Evolutionary conservation across 805 yeast genomes (phyloP).

Genomic region (Pichia deserticola): DNA sequence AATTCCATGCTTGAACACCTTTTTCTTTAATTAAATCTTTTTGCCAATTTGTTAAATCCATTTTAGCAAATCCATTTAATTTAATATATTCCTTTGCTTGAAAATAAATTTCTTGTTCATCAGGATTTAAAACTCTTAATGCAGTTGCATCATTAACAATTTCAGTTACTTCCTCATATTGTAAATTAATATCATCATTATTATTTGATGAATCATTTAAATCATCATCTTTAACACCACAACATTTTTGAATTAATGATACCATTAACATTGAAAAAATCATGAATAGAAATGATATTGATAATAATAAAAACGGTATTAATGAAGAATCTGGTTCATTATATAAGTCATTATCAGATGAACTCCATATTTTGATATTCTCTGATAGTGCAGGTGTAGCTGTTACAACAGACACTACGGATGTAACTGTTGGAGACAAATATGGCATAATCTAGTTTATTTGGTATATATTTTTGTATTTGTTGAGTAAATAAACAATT

Average conservation of each 20-base stretch:
- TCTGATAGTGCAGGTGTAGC: too few species aligned
- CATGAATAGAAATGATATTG: conserved; percentile 1
- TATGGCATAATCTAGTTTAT: too few species aligned
- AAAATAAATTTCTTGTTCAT: conserved; percentile 62
- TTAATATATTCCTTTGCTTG: conserved; percentile 51
- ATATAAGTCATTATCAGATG: neutral
- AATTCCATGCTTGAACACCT: conserved; percentile 88
- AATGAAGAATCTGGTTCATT: neutral
- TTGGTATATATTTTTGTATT: too few species aligned
- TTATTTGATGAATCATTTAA: neutral
- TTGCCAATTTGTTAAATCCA: conserved; percentile 42
- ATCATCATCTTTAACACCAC: neutral
- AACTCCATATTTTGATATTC: neutral
- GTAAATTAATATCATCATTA: neutral
- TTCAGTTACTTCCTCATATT: conserved; percentile 23
- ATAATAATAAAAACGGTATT: conserved; percentile 2
- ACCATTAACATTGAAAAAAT: neutral
- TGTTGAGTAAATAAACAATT: too few species aligned
- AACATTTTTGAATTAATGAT: conserved; percentile 1
- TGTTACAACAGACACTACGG: too few species aligned
- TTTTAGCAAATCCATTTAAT: conserved; percentile 32
- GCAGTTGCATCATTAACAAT: conserved; percentile 53
- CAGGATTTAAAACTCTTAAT: conserved; percentile 52
- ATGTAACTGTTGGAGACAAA: too few species aligned
- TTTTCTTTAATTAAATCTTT: conserved; percentile 69